Base-by-base conservation (phyloP, 495 filamentous ascomycete genomes). In the Neurospora africana region DNA sequence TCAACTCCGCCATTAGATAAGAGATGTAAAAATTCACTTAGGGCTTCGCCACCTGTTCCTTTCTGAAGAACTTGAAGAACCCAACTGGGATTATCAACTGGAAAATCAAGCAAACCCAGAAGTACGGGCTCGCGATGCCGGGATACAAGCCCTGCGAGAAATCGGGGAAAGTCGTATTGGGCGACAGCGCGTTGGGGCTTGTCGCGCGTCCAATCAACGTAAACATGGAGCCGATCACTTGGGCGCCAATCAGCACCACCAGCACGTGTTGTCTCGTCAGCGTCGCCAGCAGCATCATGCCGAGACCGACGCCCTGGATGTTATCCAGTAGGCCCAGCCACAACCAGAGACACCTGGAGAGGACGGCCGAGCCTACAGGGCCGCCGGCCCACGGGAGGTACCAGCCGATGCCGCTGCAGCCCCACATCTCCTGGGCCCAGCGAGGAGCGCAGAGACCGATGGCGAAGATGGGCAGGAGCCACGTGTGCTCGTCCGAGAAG, bases 41-140 rank as follows among this genome's bases (percentile, higher is more conserved):
- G 27, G 90, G 90, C 83, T 92, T 92, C 47, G 83, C 84, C 53
- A 91, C 84, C 77, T 91, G 90, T 78, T 91, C 90, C 82, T 90
- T 91, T 39, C 90, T 83, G 84, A 91, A 92, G 81, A 91, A 91
- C 76, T 86, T 81, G 67, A 90, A 85, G 80, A 90, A 92, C 1
- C 90, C 89, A 61, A 87, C 78, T 74, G 89, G 91, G 71, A 93
- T 88, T 30, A 86, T 78, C 68, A 90, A 74, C 78, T 93, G 91
- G 69, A 87, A 83, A 4, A 86, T 61, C 8, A 92, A 74, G 35
- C 85, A 87, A 73, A 91, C 79, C 90, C 90, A 93, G 76, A 93
- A 93, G 81, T 84, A 88, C 33, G 85, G 82, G 70, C 87, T 86
- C 2, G 79, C 83, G 35, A 91, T 71, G 5, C 88, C 86, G 19